Evolutionary conservation across 1,284 basidiomycete genomes (phyloP).

Genomic region (Phenoliferia sp.): DNA sequence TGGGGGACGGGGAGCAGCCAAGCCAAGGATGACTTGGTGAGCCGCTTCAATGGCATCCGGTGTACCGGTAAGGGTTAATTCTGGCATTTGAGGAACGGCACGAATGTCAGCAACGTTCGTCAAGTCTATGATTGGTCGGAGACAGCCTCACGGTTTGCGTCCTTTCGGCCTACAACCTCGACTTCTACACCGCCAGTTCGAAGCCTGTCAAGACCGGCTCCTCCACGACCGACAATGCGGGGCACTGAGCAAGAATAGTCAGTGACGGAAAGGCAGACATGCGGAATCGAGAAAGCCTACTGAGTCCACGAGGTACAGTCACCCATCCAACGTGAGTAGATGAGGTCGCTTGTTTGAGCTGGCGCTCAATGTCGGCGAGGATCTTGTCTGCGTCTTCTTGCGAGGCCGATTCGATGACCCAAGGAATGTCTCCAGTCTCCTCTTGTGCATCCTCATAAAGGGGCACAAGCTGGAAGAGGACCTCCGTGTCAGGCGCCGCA

Average conservation of each 20-base stretch:
- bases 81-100: background rate
- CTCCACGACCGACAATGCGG: constrained; percentile 34
- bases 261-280: background rate
- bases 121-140: no score
- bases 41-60: constrained; percentile 24
- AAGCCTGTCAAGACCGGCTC: constrained; percentile 34
- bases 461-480: constrained; percentile 60
- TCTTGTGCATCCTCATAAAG: constrained; percentile 68
- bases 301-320: constrained; percentile 31
- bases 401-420: constrained; percentile 64
- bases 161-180: constrained; percentile 36
- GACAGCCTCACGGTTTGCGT: constrained; percentile 28
- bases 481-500: constrained; percentile 53
- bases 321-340: constrained; percentile 42
- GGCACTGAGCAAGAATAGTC: constrained; percentile 8
- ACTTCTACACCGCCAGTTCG: constrained; percentile 33
- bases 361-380: constrained; percentile 59
- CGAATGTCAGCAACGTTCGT: background rate
- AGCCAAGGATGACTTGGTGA: constrained; percentile 14
- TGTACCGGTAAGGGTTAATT: constrained; percentile 31
- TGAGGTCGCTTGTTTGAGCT: constrained; percentile 66
- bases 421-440: constrained; percentile 27
- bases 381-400: constrained; percentile 69
- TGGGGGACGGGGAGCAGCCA: constrained; percentile 25
- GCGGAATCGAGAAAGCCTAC: constrained; percentile 12